Evolutionary conservation across 768 basidiomycete species (phyloP).

Genomic region (Amanita subjunquillea): DNA sequence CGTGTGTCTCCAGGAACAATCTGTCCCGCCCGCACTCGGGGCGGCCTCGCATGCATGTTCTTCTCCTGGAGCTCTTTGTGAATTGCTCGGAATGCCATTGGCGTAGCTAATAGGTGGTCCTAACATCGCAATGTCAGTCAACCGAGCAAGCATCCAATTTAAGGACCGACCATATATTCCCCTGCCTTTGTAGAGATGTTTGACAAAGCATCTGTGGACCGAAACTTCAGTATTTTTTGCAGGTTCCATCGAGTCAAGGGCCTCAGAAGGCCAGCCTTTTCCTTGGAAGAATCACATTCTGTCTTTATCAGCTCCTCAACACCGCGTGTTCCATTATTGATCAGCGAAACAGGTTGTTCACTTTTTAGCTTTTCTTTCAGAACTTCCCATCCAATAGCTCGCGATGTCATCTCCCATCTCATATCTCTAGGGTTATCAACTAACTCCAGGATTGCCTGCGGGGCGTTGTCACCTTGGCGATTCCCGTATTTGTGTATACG

Average conservation of each 20-base stretch:
- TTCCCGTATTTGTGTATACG: constrained; percentile 89
- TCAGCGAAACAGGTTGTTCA: constrained; percentile 32
- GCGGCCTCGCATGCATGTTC: constrained; percentile 17
- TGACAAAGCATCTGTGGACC: constrained; percentile 31
- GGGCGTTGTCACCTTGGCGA: constrained; percentile 87
- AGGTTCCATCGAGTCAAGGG: constrained; percentile 66
- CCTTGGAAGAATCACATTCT: constrained; percentile 32
- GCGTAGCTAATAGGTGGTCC: constrained; percentile 63
- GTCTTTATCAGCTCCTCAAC: constrained; percentile 35
- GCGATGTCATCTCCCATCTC: constrained; percentile 79
- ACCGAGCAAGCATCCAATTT: constrained; percentile 3
- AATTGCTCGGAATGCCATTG: constrained; percentile 37
- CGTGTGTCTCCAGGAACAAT: constrained; percentile 47
- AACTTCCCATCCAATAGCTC: constrained; percentile 80
- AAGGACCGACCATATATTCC: constrained; percentile 51
- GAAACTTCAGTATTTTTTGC: constrained; percentile 60
- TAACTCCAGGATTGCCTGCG: constrained; percentile 85
- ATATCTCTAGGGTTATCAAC: constrained; percentile 91
- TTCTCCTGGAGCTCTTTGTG: constrained; percentile 33
- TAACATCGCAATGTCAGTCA: constrained; percentile 17
- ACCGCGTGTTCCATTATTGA: constrained; percentile 39
- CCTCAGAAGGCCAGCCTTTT: constrained; percentile 37
- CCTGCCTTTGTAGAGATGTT: constrained; percentile 47
- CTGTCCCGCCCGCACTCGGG: constrained; percentile 39
- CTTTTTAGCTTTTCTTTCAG: constrained; percentile 42